Base-by-base conservation (phyloP, 345 rosid species). In the Mercurialis annua region DNA sequence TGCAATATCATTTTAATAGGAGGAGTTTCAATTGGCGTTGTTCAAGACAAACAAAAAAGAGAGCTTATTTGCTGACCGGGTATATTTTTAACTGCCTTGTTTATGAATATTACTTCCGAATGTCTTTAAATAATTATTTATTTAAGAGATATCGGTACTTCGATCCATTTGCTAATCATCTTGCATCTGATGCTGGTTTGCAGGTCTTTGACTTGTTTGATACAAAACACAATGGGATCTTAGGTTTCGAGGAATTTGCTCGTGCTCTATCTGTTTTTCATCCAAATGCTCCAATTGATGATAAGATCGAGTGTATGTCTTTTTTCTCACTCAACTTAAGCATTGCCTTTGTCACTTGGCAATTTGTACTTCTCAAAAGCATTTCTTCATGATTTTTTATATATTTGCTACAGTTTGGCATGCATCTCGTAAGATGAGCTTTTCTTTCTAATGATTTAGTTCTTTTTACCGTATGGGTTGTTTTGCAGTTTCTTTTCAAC, bases 231-330 rank as follows among this genome's bases (percentile, higher is more conserved):
- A 92, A 89, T 83, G 98, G 99, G 62, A 90, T 94, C 54, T 83
- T 94, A 16, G 99, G 98, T 48, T 94, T 94, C 54, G 99, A 89
- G 80, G 99, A 94, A 81, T 94, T 94, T 82, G 98, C 98, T 9
- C 97, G 93, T 69, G 99, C 99, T 55, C 92, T 95, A 33, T 95
- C 99, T 2, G 98, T 95, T 47, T 95, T 95, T 72, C 99, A 95
- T 81, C 99, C 98, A 59, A 92, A 88, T 64, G 97, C 98, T 0
- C 96, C 97, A 51, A 86, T 86, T 66, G 99, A 95, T 5, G 98
- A 90, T 64, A 95, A 95, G 83, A 92, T 95, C 66, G 87, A 87
- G 54, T 90, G 98, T 90, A 83, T 21, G 87, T 76, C 2, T 55
- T 64, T 2, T 27, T 20, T 54, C 20, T 26, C 21, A 12, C 12